A percentile compares a stretch with the other conserved stretches of the same genome.
Evolutionary conservation across 2,329 filamentous ascomycete genomes (phyloP).

Genomic region (Apiospora malaysiana): DNA sequence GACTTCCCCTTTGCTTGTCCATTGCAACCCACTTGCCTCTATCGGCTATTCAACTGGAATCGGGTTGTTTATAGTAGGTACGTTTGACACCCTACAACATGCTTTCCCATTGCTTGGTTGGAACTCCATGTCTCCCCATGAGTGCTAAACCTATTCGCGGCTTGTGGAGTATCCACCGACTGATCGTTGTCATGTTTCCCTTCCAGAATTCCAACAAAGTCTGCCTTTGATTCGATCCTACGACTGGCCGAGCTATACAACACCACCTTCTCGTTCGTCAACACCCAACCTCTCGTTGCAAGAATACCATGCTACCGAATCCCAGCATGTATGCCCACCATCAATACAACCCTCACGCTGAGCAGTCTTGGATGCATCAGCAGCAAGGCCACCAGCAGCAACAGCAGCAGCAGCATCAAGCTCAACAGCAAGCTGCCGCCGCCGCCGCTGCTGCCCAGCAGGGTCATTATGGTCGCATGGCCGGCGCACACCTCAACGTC

Average conservation of each 20-base stretch:
- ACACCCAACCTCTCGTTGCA: not conserved
- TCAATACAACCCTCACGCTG: slow-evolving; percentile 67
- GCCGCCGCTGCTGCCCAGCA: slow-evolving; percentile 60
- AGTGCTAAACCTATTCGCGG: not conserved
- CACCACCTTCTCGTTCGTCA: not conserved
- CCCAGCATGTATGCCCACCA: slow-evolving; percentile 68
- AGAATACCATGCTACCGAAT: slow-evolving; percentile 61
- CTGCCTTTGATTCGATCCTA: not conserved
- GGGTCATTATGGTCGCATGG: slow-evolving; percentile 76
- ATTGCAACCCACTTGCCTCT: not conserved
- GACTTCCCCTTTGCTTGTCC: not conserved
- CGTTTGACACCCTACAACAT: not conserved
- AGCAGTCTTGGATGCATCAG: slow-evolving; percentile 72
- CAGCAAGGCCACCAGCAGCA: slow-evolving; percentile 66
- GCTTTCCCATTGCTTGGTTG: not conserved
- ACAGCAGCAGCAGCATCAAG: slow-evolving; percentile 65
- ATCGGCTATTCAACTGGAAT: not conserved
- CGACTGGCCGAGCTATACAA: not conserved
- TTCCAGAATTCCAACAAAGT: not conserved
- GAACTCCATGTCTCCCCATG: not conserved
- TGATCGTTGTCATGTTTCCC: slow-evolving; percentile 1
- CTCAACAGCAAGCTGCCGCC: slow-evolving; percentile 52
- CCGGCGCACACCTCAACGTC: slow-evolving; percentile 65
- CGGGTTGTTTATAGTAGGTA: not conserved
- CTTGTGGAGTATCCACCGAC: slow-evolving; percentile 14